Conservation (phyloP, 2,329 filamentous ascomycete genomes). For the Cladosporium sp. region DNA sequence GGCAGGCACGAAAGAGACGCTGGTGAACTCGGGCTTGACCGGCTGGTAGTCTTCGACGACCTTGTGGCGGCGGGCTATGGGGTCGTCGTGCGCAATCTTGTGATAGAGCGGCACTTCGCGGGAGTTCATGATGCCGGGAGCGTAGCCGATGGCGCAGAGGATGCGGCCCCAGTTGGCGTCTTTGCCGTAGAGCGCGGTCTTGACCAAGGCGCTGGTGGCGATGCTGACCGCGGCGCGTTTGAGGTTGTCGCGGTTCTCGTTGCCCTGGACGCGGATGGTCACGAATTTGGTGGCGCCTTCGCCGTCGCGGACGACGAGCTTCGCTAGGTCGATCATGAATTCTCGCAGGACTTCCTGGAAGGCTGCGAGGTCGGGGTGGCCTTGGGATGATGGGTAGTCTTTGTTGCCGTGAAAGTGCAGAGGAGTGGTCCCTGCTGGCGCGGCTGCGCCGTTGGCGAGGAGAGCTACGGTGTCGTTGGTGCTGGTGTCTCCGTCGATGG, state of each 20-base stretch:
- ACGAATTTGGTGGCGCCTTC: constrained; percentile 99
- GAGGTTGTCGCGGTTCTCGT: constrained; percentile 43
- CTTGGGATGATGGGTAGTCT: constrained; percentile 41
- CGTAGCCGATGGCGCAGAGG: constrained; percentile 87
- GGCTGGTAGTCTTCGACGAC: constrained; percentile 30
- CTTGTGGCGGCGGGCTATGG: neutral
- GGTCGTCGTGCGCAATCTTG: neutral
- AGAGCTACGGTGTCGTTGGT: constrained; percentile 96
- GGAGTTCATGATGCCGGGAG: constrained; percentile 51
- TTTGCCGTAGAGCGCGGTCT: constrained; percentile 93
- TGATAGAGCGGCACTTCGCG: constrained; percentile 18
- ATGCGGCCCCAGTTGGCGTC: constrained; percentile 99
- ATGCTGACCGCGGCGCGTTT: constrained; percentile 81
- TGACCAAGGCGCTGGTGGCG: constrained; percentile 86
- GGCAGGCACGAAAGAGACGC: constrained; percentile 71
- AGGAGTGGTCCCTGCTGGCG: constrained; percentile 19
- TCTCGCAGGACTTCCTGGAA: constrained; percentile 68
- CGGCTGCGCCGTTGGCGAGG: constrained; percentile 87
- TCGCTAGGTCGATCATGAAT: constrained; percentile 79
- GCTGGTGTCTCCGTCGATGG: constrained; percentile 92
- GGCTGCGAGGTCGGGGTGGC: constrained; percentile 56
- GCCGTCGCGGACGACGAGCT: constrained; percentile 91
- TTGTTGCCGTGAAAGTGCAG: neutral
- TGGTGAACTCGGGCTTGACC: constrained; percentile 66
- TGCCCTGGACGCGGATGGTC: constrained; percentile 68